A percentile compares a stretch with the other conserved stretches of the same genome.
Evolutionary conservation across 306 rosid genomes (phyloP).

Genomic region (Trifolium dubium): DNA sequence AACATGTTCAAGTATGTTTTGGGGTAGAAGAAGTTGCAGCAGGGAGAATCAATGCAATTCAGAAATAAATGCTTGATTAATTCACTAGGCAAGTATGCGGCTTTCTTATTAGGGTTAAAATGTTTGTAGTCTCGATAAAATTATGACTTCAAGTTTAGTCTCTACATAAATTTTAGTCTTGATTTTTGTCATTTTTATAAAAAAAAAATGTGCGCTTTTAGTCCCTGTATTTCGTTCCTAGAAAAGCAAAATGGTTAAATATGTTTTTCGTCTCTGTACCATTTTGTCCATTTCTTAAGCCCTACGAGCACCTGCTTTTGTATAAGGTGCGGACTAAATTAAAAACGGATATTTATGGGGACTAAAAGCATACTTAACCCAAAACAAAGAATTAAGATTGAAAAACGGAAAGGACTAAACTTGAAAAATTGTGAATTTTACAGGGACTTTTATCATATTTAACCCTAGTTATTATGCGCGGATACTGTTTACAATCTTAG

Average conservation of each 20-base stretch:
- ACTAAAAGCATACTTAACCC: too few relatives aligned
- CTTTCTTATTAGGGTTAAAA: slow-evolving; percentile 10
- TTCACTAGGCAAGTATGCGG: slow-evolving; percentile 26
- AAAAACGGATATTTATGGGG: too few relatives aligned
- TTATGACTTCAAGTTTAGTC: background rate
- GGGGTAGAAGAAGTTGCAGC: slow-evolving; percentile 98
- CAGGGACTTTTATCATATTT: background rate
- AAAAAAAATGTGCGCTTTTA: background rate
- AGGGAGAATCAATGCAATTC: slow-evolving; percentile 96
- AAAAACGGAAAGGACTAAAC: background rate
- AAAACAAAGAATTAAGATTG: too few relatives aligned
- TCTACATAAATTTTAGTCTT: background rate
- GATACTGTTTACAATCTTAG: slow-evolving; percentile 41
- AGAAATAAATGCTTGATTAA: slow-evolving; percentile 83
- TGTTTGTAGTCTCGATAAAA: background rate
- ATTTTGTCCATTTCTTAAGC: too few relatives aligned
- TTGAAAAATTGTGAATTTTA: background rate
- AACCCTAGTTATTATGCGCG: slow-evolving; percentile 24
- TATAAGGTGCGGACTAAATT: too few relatives aligned
- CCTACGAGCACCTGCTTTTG: too few relatives aligned
- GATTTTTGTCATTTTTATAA: background rate
- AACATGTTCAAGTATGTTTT: slow-evolving; percentile 87
- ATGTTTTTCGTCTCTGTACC: too few relatives aligned
- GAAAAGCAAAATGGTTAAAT: background rate
- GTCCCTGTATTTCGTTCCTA: background rate